Conservation (phyloP, 208 protist species). For the Trypanosoma lewisi region DNA sequence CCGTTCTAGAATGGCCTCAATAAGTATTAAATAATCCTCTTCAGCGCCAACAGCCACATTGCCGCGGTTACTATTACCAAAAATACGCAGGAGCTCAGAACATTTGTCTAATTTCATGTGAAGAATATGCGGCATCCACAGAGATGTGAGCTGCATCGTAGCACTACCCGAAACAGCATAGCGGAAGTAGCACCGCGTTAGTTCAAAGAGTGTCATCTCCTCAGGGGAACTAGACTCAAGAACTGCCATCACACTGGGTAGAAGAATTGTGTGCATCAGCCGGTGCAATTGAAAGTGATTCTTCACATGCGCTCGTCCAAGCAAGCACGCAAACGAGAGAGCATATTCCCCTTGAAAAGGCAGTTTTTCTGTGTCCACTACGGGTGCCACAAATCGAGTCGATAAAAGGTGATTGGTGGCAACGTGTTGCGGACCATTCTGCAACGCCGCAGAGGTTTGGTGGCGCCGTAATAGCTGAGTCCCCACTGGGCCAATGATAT, state of each 20-base stretch:
- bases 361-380: slow-evolving; percentile 3
- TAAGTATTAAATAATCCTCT: slow-evolving; percentile 49
- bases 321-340: slow-evolving; percentile 45
- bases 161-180: slow-evolving; percentile 69
- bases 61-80: background rate
- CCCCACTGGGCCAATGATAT: slow-evolving; percentile 62
- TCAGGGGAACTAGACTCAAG: slow-evolving; percentile 19
- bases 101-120: slow-evolving; percentile 25
- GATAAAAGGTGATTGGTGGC: slow-evolving; percentile 36
- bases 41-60: slow-evolving; percentile 29
- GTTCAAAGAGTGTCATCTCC: slow-evolving; percentile 15
- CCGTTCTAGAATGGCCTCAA: slow-evolving; percentile 33
- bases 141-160: slow-evolving; percentile 42
- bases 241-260: slow-evolving; percentile 45
- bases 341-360: slow-evolving; percentile 32
- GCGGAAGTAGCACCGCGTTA: slow-evolving; percentile 29
- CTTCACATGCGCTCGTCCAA: slow-evolving; percentile 43
- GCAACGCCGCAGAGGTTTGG: slow-evolving; percentile 8
- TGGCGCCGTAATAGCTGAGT: slow-evolving; percentile 26
- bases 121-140: slow-evolving; percentile 45
- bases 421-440: slow-evolving; percentile 24
- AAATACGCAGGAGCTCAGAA: slow-evolving; percentile 29
- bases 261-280: slow-evolving; percentile 59
- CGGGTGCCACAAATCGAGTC: slow-evolving; percentile 22
- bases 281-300: slow-evolving; percentile 74